phyloP scores from a whole-genome alignment of 805 yeast genomes.

The Saccharomycopsis sp. region DNA sequence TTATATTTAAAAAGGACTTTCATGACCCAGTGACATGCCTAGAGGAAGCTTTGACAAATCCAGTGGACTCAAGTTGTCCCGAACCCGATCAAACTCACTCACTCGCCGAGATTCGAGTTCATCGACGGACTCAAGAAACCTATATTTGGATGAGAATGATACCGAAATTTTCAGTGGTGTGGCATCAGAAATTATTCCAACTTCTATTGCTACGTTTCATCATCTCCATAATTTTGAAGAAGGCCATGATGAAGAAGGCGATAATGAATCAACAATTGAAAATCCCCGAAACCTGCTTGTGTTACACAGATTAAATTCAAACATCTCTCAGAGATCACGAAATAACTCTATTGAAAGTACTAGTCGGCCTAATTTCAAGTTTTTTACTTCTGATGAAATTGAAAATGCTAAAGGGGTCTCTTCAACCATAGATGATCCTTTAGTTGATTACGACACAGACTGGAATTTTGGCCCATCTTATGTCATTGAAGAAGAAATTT shows the following conservation, averaged over 20 bases:
- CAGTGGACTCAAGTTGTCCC: constrained; percentile 2
- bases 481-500: background rate
- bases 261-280: constrained; percentile 22
- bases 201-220: constrained; percentile 71
- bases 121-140: constrained; percentile 4
- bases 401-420: constrained; percentile 79
- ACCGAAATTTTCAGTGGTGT: constrained; percentile 75
- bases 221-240: constrained; percentile 49
- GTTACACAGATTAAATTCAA: constrained; percentile 24
- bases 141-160: constrained; percentile 42
- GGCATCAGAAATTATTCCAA: constrained; percentile 66
- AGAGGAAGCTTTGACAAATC: constrained; percentile 14
- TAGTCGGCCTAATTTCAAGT: constrained; percentile 47
- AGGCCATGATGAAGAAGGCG: constrained; percentile 4
- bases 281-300: constrained; percentile 31
- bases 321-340: constrained; percentile 24
- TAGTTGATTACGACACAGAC: constrained; percentile 65
- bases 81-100: constrained; percentile 16
- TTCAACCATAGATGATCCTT: constrained; percentile 60
- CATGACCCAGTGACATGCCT: constrained; percentile 13
- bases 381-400: constrained; percentile 77
- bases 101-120: constrained; percentile 18
- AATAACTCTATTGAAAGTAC: constrained; percentile 28
- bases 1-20: no score
- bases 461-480: constrained; percentile 46